These are phyloP conservation scores for Spizellomyces sp. DNA, from an alignment of 192 early-diverging fungal genomes.

Conservation along the genomic window DNA sequence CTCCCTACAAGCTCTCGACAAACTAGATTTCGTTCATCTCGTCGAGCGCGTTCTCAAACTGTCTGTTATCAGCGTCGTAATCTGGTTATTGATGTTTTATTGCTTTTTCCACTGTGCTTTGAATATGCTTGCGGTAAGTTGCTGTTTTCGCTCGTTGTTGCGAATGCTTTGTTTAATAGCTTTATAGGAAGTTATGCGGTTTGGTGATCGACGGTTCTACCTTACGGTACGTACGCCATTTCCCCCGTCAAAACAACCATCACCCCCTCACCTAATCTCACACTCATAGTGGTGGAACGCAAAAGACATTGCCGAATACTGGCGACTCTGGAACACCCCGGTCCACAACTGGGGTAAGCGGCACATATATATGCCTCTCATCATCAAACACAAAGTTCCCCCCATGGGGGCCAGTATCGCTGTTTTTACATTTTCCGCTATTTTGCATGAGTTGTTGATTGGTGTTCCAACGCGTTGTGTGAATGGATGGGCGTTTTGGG, in stretches of 20 bases:
- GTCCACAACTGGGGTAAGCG: slow-evolving; percentile 73
- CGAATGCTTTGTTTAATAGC: slow-evolving; percentile 5
- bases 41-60: slow-evolving; percentile 88
- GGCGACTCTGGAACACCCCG: slow-evolving; percentile 90
- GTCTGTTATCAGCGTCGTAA: slow-evolving; percentile 64
- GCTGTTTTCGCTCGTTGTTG: neutral
- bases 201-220: slow-evolving; percentile 89
- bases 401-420: slow-evolving; percentile 59
- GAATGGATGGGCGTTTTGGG: slow-evolving; percentile 77
- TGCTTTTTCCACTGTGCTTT: slow-evolving; percentile 79
- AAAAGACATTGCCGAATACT: slow-evolving; percentile 74
- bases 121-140: slow-evolving; percentile 74
- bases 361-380: slow-evolving; percentile 81
- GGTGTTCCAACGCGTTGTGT: slow-evolving; percentile 82
- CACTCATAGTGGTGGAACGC: slow-evolving; percentile 82
- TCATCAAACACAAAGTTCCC: slow-evolving; percentile 62
- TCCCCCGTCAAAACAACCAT: neutral
- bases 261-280: neutral
- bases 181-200: slow-evolving; percentile 58
- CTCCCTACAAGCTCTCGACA: slow-evolving; percentile 72
- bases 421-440: slow-evolving; percentile 81
- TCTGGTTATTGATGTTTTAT: slow-evolving; percentile 94
- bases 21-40: slow-evolving; percentile 63
- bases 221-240: slow-evolving; percentile 19
- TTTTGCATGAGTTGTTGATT: slow-evolving; percentile 85